Evolutionary conservation across 106 monocot species (phyloP), one percentile per base, ranked within the genome.

Genomic region (Triglochin maritima): DNA sequence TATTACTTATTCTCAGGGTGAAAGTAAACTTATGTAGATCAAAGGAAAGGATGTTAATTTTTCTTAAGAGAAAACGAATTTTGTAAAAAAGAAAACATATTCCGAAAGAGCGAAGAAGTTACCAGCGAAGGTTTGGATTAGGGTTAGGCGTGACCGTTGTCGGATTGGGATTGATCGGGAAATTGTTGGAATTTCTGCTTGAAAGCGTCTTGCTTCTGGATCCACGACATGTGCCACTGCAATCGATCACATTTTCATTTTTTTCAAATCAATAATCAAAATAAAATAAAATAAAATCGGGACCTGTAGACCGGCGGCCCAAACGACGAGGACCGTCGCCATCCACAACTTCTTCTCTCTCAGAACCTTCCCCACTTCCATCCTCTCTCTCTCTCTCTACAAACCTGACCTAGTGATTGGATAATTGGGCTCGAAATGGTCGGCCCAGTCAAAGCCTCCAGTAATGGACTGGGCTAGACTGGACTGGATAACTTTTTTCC

Each of bases 291-390:
- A 14, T 49, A 10, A 43, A 7, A 8, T 42, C 41, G 13, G 7
- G 43, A 69, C 57, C 69, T 69, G 69, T 2, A 76, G 75, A 14
- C 60, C 68, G 3, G 61, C 76, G 4, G 76, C 76, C 76, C 76
- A 76, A 5, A 56, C 63, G 60, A 76, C 56, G 10, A 76, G 76
- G 47, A 76, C 44, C 50, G 76, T 69, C 46, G 76, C 76, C 58
- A 76, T 61, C 76, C 76, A 76, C 62, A 76, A 62, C 47, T 63
- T 76, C 76, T 69, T 76, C 58, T 76, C 69, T 56, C 44, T 76
- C 53, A 76, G 13, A 46, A 76, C 6, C 68, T 75, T 62, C 41
- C 53, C 76, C 9, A 3, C 59, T 46, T 69, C 69, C 63, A 54
- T 69, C 49, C 8, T 4, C 44, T 3, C 42, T 42, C 54, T 55